Evolutionary conservation across 306 rosid genomes (phyloP).

Genomic region (Lotus japonicus): DNA sequence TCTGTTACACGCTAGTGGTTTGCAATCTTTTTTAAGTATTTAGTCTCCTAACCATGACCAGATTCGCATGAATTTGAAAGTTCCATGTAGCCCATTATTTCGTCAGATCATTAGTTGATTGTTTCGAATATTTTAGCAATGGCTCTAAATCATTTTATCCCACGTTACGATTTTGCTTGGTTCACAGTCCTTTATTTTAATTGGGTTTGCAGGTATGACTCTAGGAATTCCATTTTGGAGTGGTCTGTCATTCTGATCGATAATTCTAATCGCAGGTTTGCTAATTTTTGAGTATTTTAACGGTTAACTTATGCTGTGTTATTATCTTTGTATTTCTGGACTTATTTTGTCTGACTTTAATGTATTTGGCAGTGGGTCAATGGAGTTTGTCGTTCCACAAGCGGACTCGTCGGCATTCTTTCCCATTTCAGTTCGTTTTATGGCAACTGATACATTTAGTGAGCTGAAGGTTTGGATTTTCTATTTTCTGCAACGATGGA

Average conservation of each 20-base stretch:
- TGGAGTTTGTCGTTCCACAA: slow-evolving; percentile 90
- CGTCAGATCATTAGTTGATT: background rate
- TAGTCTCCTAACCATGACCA: background rate
- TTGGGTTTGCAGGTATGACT: slow-evolving; percentile 63
- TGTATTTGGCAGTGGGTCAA: slow-evolving; percentile 65
- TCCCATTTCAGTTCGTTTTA: slow-evolving; percentile 74
- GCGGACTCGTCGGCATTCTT: slow-evolving; percentile 77
- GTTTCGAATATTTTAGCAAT: background rate
- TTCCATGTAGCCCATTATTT: background rate
- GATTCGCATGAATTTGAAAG: background rate
- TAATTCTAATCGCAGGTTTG: slow-evolving; percentile 86
- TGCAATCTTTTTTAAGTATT: background rate
- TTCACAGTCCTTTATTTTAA: background rate
- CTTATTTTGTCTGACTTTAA: slow-evolving; percentile 12
- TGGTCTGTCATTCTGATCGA: slow-evolving; percentile 91
- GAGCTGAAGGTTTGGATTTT: slow-evolving; percentile 65
- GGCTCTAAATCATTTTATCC: background rate
- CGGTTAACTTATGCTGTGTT: background rate
- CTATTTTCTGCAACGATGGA: background rate
- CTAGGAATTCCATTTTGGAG: slow-evolving; percentile 80
- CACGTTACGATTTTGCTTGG: background rate
- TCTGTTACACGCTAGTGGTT: background rate
- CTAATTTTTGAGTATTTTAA: background rate
- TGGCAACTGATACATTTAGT: slow-evolving; percentile 75
- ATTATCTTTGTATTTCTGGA: background rate